Evolutionary conservation across 2,329 filamentous ascomycete species (phyloP).

Genomic region (Arthroderma uncinatum): DNA sequence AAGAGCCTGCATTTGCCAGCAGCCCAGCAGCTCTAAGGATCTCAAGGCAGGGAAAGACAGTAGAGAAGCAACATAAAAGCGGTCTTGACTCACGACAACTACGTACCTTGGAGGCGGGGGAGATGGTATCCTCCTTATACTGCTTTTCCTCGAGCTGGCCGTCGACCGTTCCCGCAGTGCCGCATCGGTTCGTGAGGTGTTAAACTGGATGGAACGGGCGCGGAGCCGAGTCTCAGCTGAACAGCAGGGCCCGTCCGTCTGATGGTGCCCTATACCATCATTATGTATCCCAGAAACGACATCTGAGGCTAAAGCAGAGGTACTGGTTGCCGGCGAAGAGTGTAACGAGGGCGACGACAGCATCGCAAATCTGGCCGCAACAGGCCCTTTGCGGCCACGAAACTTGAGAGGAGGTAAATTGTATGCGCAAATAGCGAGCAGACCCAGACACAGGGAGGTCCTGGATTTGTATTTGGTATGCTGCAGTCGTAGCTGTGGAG

Average conservation of each 20-base stretch:
- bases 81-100: background rate
- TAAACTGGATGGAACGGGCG: constrained; percentile 32
- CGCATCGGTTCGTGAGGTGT: constrained; percentile 22
- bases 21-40: background rate
- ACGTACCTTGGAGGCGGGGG: constrained; percentile 34
- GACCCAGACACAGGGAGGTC: too few species aligned
- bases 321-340: constrained; percentile 15
- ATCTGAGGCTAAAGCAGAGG: constrained; percentile 13
- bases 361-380: constrained; percentile 9
- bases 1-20: background rate
- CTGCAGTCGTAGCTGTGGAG: too few species aligned
- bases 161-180: constrained; percentile 22
- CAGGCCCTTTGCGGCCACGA: too few species aligned
- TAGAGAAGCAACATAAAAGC: background rate
- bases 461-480: background rate
- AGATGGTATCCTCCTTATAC: constrained; percentile 23
- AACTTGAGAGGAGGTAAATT: too few species aligned
- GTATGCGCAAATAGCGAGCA: background rate
- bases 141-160: constrained; percentile 20
- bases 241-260: constrained; percentile 13
- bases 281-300: constrained; percentile 8
- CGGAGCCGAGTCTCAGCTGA: constrained; percentile 20
- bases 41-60: background rate
- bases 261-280: constrained; percentile 5
- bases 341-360: constrained; percentile 12